Evolutionary conservation across 1,284 basidiomycete species (phyloP), one percentile per base, ranked within the genome.

Genomic region (Sporisorium scitamineum): DNA sequence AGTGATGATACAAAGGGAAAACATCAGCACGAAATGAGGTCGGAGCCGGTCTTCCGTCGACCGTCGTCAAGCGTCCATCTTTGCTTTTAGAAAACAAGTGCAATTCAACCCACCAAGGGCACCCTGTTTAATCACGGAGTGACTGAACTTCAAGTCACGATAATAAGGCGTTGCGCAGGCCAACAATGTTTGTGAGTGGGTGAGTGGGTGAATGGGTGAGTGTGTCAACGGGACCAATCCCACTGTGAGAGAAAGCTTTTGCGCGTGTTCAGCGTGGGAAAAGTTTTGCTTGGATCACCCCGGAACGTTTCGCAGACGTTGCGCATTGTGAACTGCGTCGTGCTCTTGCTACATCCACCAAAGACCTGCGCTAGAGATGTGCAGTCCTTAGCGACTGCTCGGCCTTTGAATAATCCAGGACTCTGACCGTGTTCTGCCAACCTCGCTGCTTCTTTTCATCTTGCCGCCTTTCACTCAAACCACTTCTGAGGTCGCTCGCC

Each of bases 1-100:
- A 5, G 54, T 45, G 42, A 45, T n/a, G 20, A n/a, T 22, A 47
- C 54, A 56, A 47, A 56, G 54, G 54, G 54, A 16, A 54, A 41
- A 20, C 31, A 11, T 31, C 27, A 55, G 54, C 42, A 22, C 22
- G 10, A 32, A 32, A 54, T 54, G 53, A 54, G 45, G 54, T 42
- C 41, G 7, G 54, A 48, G 47, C 47, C 47, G 47, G 47, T 48
- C 18, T 34, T 45, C 50, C 10, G 18, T 34, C 13, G 29, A 45
- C 29, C 20, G 29, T 45, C 54, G 29, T 55, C 41, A 44, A 32
- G 3, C 54, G 42, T 55, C 10, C 13, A 24, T 14, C 24, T 14
- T 26, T 45, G 18, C 9, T 31, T 48, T n/a, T 11, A 2, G 16
- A 7, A 3, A n/a, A 18, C 22, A 47, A 3, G 18, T n/a, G 37